phyloP scores from a whole-genome alignment of 495 filamentous ascomycete species.

The Podospora didyma region DNA sequence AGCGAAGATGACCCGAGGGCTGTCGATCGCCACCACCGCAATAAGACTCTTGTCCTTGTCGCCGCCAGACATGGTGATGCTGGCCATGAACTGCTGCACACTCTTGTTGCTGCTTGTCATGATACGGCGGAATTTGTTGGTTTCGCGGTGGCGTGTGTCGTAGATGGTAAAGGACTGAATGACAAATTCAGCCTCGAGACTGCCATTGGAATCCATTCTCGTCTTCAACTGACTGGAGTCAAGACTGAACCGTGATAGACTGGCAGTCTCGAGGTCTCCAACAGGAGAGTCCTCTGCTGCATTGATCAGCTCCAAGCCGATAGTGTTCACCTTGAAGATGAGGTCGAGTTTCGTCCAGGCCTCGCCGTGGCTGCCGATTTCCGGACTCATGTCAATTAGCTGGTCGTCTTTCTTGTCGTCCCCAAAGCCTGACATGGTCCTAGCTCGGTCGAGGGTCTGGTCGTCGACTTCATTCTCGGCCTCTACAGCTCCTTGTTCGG shows the following conservation, averaged over 20 bases:
- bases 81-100: slow-evolving; percentile 97
- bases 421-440: slow-evolving; percentile 42
- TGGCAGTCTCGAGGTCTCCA: slow-evolving; percentile 71
- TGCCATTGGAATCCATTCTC: slow-evolving; percentile 90
- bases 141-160: slow-evolving; percentile 79
- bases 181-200: slow-evolving; percentile 87
- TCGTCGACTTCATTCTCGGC: slow-evolving; percentile 46
- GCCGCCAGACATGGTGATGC: slow-evolving; percentile 88
- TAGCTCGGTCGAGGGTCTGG: slow-evolving; percentile 42
- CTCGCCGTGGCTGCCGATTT: slow-evolving; percentile 58
- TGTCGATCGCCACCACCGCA: slow-evolving; percentile 91
- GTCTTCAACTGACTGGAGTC: slow-evolving; percentile 89
- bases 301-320: slow-evolving; percentile 84
- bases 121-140: slow-evolving; percentile 94
- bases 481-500: slow-evolving; percentile 61
- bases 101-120: slow-evolving; percentile 95
- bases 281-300: slow-evolving; percentile 70
- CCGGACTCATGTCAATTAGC: slow-evolving; percentile 57
- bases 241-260: slow-evolving; percentile 87
- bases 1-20: slow-evolving; percentile 89
- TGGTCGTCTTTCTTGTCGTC: slow-evolving; percentile 33
- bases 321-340: slow-evolving; percentile 80
- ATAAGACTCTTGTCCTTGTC: slow-evolving; percentile 76
- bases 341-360: slow-evolving; percentile 93
- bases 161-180: slow-evolving; percentile 93